Conservation (phyloP, 495 filamentous ascomycete species). For the Penicillium cataractarum region DNA sequence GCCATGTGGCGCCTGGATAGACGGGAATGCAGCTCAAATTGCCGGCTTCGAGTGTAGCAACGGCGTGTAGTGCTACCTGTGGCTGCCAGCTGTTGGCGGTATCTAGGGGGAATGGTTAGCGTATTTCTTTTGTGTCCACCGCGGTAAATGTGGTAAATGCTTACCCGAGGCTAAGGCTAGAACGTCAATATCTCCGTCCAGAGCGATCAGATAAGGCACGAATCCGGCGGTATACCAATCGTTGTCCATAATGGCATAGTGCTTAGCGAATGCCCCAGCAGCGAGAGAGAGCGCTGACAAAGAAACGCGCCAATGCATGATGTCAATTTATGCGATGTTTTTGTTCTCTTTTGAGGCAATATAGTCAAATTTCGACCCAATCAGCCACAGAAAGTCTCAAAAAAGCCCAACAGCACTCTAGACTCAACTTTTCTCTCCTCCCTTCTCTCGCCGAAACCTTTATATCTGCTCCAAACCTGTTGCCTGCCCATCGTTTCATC, state of each 20-base stretch:
- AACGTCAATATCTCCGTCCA: slow-evolving; percentile 33
- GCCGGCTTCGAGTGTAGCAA: slow-evolving; percentile 36
- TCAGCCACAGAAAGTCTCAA: too few species aligned
- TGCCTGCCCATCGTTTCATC: slow-evolving; percentile 9
- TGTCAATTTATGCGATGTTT: background rate
- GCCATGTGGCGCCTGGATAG: slow-evolving; percentile 36
- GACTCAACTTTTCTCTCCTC: background rate
- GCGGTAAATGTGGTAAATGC: background rate
- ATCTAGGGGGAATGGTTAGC: slow-evolving; percentile 16
- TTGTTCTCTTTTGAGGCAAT: background rate
- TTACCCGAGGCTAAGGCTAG: slow-evolving; percentile 34
- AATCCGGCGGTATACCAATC: slow-evolving; percentile 40
- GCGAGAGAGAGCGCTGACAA: slow-evolving; percentile 23
- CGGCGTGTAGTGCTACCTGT: slow-evolving; percentile 34
- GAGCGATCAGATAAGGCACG: slow-evolving; percentile 36
- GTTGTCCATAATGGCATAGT: slow-evolving; percentile 39
- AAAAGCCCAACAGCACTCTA: background rate
- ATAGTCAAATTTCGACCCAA: background rate
- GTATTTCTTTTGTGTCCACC: background rate
- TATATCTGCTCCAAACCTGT: slow-evolving; percentile 16
- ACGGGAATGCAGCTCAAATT: slow-evolving; percentile 42
- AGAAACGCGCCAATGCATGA: slow-evolving; percentile 22
- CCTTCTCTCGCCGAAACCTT: slow-evolving; percentile 18
- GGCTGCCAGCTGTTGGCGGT: slow-evolving; percentile 40
- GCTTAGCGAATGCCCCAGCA: slow-evolving; percentile 20